These are phyloP conservation scores for Xanthoparmelia taractica DNA, from an alignment of 495 filamentous ascomycete species.

Conservation along the genomic window DNA sequence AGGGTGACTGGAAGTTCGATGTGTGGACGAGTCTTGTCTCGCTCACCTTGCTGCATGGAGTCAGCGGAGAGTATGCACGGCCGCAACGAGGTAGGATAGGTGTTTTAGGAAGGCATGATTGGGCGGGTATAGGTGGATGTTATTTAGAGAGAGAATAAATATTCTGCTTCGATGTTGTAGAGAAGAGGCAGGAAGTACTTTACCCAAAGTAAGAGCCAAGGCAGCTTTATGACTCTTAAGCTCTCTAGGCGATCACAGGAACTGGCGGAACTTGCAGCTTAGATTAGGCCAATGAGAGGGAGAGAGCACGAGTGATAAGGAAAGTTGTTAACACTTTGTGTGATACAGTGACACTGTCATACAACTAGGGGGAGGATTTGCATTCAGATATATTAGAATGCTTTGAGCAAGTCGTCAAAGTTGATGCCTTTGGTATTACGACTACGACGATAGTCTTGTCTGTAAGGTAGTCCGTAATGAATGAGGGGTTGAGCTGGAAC, in stretches of 20 bases:
- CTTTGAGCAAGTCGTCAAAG: too few species aligned
- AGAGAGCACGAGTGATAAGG: slow-evolving; percentile 9
- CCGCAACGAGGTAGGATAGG: not conserved
- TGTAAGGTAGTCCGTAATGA: not conserved
- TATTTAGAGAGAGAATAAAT: not conserved
- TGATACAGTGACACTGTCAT: too few species aligned
- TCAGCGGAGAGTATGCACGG: slow-evolving; percentile 18
- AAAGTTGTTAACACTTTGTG: not conserved
- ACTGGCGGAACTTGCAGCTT: not conserved
- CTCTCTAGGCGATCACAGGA: slow-evolving; percentile 14
- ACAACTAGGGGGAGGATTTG: too few species aligned
- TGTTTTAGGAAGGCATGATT: slow-evolving; percentile 10
- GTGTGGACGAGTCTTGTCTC: slow-evolving; percentile 13
- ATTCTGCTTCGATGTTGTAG: not conserved
- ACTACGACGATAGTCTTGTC: too few species aligned
- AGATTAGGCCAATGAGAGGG: slow-evolving; percentile 4
- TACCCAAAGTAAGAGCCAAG: slow-evolving; percentile 12
- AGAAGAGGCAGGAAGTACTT: slow-evolving; percentile 2
- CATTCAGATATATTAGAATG: too few species aligned
- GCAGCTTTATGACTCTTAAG: slow-evolving; percentile 25
- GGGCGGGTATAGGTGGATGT: not conserved
- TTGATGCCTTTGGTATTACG: not conserved
- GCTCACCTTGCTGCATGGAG: slow-evolving; percentile 19
- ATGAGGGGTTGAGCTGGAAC: not conserved
- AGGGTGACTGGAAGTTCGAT: slow-evolving; percentile 13